Percentiles rank a stretch among this genome's conserved stretches.
These are phyloP conservation scores for Drechslerella stenobrocha DNA, from an alignment of 2,329 filamentous ascomycete species.

Conservation along the genomic window DNA sequence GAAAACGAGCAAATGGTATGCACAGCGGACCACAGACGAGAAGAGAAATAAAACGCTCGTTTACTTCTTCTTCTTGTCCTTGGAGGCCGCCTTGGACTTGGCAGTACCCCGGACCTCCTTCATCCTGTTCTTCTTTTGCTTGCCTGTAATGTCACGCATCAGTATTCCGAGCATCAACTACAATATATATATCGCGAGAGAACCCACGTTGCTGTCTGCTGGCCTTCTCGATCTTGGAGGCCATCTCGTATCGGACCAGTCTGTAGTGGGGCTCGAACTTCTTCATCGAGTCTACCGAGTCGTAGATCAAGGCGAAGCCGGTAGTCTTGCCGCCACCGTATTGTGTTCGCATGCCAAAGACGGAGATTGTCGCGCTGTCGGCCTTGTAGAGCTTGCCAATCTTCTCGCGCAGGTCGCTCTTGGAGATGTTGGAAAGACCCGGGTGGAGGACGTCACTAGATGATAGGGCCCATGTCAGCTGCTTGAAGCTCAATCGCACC, in stretches of 20 bases:
- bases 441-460: constrained; percentile 97
- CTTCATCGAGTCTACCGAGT: constrained; percentile 97
- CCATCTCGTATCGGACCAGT: constrained; percentile 88
- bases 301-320: constrained; percentile 98
- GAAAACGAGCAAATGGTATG: constrained; percentile 35
- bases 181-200: constrained; percentile 27
- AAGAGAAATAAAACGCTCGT: constrained; percentile 22
- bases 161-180: constrained; percentile 36
- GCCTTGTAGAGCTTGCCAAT: constrained; percentile 96
- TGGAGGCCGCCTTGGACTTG: constrained; percentile 88
- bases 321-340: constrained; percentile 99
- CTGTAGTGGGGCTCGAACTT: constrained; percentile 99
- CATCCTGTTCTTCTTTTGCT: constrained; percentile 99
- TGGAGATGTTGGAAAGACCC: constrained; percentile 96
- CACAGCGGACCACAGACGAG: constrained; percentile 51
- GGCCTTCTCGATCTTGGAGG: constrained; percentile 93
- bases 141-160: constrained; percentile 67
- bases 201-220: constrained; percentile 98
- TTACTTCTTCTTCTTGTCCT: constrained; percentile 79
- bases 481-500: not conserved
- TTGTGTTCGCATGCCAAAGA: constrained; percentile 98
- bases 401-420: constrained; percentile 96
- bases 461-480: constrained; percentile 32
- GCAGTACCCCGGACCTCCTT: constrained; percentile 98
- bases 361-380: constrained; percentile 93